Evolutionary conservation across 768 basidiomycete genomes (phyloP).

Genomic region (Lentinula raphanica): DNA sequence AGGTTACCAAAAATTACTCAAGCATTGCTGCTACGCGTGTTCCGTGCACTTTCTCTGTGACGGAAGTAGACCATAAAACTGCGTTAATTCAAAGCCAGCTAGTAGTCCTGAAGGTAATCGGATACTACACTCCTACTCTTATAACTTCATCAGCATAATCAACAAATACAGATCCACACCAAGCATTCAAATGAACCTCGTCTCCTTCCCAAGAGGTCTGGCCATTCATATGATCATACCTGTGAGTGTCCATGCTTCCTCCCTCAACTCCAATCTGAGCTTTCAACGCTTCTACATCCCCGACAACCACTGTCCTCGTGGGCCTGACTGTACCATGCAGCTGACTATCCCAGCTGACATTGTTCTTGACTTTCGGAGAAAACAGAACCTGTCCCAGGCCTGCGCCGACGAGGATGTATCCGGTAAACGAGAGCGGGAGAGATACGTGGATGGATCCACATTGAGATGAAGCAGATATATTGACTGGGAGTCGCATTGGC

Average conservation of each 20-base stretch:
- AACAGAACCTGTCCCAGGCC: neutral
- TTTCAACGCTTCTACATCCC: neutral
- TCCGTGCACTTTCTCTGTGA: no score
- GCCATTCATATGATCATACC: neutral
- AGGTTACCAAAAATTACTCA: no score
- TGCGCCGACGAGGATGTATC: neutral
- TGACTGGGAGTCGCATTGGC: neutral
- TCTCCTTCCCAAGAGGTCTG: constrained; percentile 1
- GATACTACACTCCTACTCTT: no score
- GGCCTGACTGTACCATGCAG: neutral
- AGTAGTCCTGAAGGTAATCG: no score
- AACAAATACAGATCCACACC: neutral
- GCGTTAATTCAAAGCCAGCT: no score
- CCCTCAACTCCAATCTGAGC: neutral
- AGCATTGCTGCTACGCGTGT: no score
- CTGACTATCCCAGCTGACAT: neutral
- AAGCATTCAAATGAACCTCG: neutral
- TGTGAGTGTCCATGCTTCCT: neutral
- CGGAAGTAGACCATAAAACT: no score
- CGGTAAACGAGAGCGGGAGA: neutral
- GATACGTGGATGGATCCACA: neutral
- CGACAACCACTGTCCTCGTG: neutral
- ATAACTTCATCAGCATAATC: neutral
- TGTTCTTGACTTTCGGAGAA: neutral
- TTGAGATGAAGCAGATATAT: neutral